Percentiles rank a stretch among this genome's conserved stretches.
Conservation (phyloP, 345 rosid genomes). For the Eucalyptus leucophloia region DNA sequence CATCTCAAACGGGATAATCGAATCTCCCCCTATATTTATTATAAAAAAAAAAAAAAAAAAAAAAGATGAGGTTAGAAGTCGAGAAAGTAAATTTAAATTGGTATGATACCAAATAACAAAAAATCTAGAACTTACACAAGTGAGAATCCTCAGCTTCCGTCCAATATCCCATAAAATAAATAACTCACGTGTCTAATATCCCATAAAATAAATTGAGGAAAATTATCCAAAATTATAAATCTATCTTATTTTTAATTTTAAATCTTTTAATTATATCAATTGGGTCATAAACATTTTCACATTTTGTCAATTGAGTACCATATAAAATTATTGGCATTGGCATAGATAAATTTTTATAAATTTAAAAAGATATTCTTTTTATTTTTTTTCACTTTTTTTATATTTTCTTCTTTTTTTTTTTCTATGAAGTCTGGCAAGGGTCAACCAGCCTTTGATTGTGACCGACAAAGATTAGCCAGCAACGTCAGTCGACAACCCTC, state of each 20-base stretch:
- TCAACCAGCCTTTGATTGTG: fast-evolving
- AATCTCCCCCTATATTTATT: background rate
- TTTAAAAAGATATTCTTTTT: fast-evolving
- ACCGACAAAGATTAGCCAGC: fast-evolving
- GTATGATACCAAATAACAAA: background rate
- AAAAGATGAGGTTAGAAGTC: background rate
- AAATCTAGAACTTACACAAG: background rate
- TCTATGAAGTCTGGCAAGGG: fast-evolving
- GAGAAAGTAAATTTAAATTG: background rate
- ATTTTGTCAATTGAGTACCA: fast-evolving
- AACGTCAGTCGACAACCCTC: too few species aligned
- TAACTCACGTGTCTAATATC: background rate
- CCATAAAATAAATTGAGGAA: background rate
- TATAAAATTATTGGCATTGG: fast-evolving
- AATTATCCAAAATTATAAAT: too few species aligned
- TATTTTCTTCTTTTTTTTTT: too few species aligned
- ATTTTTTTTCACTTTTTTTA: too few species aligned
- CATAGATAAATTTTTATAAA: too few species aligned
- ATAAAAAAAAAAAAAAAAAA: background rate
- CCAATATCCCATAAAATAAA: background rate
- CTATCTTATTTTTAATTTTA: too few species aligned
- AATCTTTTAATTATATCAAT: too few species aligned
- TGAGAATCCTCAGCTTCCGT: background rate
- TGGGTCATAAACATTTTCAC: fast-evolving
- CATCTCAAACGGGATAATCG: background rate